Evolutionary conservation across 129 eudicot genomes (phyloP), one percentile per base, ranked within the genome.

Genomic region (Escallonia herrerae): DNA sequence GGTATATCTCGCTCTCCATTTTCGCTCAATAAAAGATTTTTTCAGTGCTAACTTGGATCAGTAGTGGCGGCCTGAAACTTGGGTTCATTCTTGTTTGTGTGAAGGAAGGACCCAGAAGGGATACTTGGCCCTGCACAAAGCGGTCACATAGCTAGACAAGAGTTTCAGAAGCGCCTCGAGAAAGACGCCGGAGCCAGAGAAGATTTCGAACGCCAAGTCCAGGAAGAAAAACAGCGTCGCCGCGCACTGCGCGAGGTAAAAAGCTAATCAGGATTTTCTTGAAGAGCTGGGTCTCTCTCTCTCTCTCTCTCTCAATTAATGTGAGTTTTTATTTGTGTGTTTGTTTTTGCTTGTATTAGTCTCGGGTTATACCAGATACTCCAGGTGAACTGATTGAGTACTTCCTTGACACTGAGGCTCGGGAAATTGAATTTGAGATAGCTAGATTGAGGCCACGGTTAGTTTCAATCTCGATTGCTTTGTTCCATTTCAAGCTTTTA

Each of bases 331-430:
- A 22, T 22, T 22, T 22, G 33, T 22, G 33, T 8, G 54, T 8
- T 54, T 14, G 44, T 63, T 68, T 74, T 50, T 45, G 43, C 44
- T 53, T 51, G 15, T 77, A 68, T 46, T 56, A 82, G 97, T 74
- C 99, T 73, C 79, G 97, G 62, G 83, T 74, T 40, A 72, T 77
- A 39, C 99, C 99, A 8, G 83, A 86, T 79, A 80, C 79, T 66
- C 66, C 61, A 40, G 83, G 76, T 3, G 83, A 63, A 65, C 50
- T 94, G 82, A 76, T 89, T 45, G 99, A 94, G 81, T 94, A 82
- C 67, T 89, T 94, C 62, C 95, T 94, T 62, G 99, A 94, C 75
- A 94, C 99, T 2, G 99, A 94, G 74, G 99, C 99, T 76, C 97
- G 76, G 56, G 95, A 94, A 67, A 74, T 94, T 76, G 97, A 89